A percentile compares a stretch with the other conserved stretches of the same genome.
phyloP scores from a whole-genome alignment of 1,139 yeast species.

The Saccharomyces hybrid region DNA sequence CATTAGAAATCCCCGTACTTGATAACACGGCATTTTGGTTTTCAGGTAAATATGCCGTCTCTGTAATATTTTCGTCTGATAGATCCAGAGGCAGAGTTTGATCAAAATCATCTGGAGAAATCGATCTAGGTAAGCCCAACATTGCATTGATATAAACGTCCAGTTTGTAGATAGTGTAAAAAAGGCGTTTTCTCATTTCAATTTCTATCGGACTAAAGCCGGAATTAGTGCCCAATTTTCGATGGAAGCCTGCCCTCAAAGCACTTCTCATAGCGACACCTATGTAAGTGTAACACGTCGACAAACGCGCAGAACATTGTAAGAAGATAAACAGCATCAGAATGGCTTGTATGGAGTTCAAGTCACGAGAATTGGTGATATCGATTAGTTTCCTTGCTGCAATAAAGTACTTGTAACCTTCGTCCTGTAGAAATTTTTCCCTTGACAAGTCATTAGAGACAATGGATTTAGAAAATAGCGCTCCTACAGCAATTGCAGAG shows the following conservation, averaged over 20 bases:
- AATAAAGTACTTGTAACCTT: slow-evolving; percentile 78
- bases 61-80: slow-evolving; percentile 82
- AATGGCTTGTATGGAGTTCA: slow-evolving; percentile 68
- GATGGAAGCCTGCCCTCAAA: slow-evolving; percentile 77
- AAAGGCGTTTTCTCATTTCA: slow-evolving; percentile 77
- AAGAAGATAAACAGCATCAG: slow-evolving; percentile 60
- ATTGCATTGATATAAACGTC: slow-evolving; percentile 86
- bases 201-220: slow-evolving; percentile 70
- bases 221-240: slow-evolving; percentile 44
- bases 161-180: slow-evolving; percentile 87
- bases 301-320: slow-evolving; percentile 83
- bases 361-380: slow-evolving; percentile 56
- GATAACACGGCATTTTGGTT: slow-evolving; percentile 45
- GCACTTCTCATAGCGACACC: slow-evolving; percentile 91
- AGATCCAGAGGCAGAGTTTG: slow-evolving; percentile 80
- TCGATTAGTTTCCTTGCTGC: slow-evolving; percentile 83
- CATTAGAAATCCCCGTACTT: slow-evolving; percentile 76
- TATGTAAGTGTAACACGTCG: slow-evolving; percentile 85
- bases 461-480: slow-evolving; percentile 47
- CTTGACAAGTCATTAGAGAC: slow-evolving; percentile 45
- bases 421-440: slow-evolving; percentile 53
- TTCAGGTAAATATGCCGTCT: slow-evolving; percentile 36
- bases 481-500: slow-evolving; percentile 69
- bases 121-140: slow-evolving; percentile 75
- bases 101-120: slow-evolving; percentile 72